phyloP scores from a whole-genome alignment of 2,329 filamentous ascomycete species.

The Calonectria pseudoreteaudii region DNA sequence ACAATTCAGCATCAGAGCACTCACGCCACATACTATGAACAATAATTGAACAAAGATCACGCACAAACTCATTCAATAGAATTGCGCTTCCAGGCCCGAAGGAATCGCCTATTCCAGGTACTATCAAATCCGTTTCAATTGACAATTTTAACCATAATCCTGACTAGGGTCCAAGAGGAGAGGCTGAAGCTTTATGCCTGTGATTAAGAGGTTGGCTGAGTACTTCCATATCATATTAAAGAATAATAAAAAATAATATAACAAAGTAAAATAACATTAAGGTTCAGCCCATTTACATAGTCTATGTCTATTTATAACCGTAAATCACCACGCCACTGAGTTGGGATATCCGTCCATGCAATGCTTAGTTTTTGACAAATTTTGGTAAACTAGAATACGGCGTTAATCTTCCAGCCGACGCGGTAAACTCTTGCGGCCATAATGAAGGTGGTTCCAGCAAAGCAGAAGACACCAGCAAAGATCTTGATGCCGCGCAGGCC shows the following conservation, averaged over 20 bases:
- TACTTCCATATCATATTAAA: not conserved
- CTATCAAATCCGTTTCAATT: no score
- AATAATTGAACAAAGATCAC: no score
- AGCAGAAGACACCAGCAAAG: constrained; percentile 44
- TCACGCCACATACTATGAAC: no score
- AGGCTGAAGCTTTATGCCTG: no score
- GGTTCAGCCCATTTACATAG: not conserved
- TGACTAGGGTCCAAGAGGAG: no score
- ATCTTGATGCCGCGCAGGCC: constrained; percentile 52
- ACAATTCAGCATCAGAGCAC: no score
- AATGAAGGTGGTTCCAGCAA: constrained; percentile 34
- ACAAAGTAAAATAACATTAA: not conserved
- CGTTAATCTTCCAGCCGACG: constrained; percentile 13
- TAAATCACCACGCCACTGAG: not conserved
- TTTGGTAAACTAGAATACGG: constrained; percentile 7
- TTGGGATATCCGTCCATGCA: not conserved
- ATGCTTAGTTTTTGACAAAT: not conserved
- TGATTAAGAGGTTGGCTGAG: not conserved
- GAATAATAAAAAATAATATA: not conserved
- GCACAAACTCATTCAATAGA: no score
- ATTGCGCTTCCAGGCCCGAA: no score
- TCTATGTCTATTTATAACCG: not conserved
- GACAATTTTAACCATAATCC: no score
- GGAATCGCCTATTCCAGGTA: no score
- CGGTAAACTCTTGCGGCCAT: constrained; percentile 20